Percentiles rank a stretch among this genome's conserved stretches.
Conservation (phyloP, 2,329 filamentous ascomycete species). For the Fusarium setosum region DNA sequence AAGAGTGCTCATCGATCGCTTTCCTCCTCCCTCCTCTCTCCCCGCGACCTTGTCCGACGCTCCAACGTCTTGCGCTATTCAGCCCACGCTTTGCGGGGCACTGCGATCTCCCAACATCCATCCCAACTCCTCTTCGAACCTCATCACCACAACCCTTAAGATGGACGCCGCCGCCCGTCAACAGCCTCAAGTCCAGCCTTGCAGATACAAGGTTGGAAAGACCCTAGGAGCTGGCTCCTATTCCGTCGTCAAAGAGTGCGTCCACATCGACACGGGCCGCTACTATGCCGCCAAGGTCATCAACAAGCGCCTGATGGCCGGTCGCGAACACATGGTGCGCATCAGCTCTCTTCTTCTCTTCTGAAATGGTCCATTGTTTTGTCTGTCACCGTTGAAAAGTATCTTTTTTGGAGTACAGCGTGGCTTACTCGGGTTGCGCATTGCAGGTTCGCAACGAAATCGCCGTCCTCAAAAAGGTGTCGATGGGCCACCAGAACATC, state of each 20-base stretch:
- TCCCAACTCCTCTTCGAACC: conserved; percentile 8
- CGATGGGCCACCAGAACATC: conserved; percentile 99
- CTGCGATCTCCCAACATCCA: conserved; percentile 21
- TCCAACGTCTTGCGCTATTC: neutral
- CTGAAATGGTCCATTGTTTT: neutral
- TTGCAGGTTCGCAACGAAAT: conserved; percentile 94
- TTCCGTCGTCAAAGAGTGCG: conserved; percentile 98
- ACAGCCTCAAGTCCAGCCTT: conserved; percentile 83
- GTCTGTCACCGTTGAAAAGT: neutral
- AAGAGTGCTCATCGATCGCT: neutral
- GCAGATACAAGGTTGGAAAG: conserved; percentile 98
- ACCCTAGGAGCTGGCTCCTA: conserved; percentile 96
- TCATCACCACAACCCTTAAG: conserved; percentile 8
- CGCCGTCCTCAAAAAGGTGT: conserved; percentile 96
- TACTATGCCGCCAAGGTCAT: conserved; percentile 99
- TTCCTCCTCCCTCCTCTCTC: conserved; percentile 1
- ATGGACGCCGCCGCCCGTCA: conserved; percentile 42
- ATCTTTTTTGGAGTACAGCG: neutral
- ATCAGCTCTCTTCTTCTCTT: neutral
- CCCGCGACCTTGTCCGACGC: neutral
- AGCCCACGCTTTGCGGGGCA: conserved; percentile 30
- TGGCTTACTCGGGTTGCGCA: conserved; percentile 26
- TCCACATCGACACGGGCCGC: conserved; percentile 96
- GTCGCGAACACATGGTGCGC: conserved; percentile 94
- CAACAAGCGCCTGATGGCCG: conserved; percentile 98